Evolutionary conservation across 2,329 filamentous ascomycete species (phyloP).

Genomic region (Ophiostoma quercus): DNA sequence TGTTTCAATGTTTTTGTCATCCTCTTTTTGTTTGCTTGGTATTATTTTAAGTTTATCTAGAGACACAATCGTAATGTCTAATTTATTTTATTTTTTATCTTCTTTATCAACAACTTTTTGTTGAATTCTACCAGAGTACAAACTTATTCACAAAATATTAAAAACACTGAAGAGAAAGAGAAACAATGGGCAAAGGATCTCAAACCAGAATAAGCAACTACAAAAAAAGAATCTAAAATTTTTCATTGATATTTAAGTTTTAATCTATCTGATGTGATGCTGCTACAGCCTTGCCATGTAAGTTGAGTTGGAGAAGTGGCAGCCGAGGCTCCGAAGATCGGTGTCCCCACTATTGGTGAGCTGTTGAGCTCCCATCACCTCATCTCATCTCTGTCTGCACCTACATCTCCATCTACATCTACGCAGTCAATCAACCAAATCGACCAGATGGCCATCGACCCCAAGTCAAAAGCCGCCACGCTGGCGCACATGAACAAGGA

Average conservation of each 20-base stretch:
- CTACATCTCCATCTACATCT: too few relatives aligned
- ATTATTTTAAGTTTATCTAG: too few relatives aligned
- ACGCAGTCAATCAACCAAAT: too few relatives aligned
- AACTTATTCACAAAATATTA: not conserved
- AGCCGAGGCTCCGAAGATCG: not conserved
- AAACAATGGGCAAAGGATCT: too few relatives aligned
- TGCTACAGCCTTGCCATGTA: not conserved
- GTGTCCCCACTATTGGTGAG: not conserved
- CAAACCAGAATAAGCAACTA: not conserved
- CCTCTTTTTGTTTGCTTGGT: not conserved
- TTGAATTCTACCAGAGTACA: too few relatives aligned
- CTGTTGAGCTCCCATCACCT: not conserved
- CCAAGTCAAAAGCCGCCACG: constrained; percentile 37
- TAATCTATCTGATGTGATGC: not conserved
- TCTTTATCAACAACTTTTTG: too few relatives aligned
- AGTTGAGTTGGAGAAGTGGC: not conserved
- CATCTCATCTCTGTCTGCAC: too few relatives aligned
- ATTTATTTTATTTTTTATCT: too few relatives aligned
- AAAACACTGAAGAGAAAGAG: not conserved
- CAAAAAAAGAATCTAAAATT: not conserved
- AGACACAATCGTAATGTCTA: too few relatives aligned
- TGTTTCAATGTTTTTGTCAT: not conserved
- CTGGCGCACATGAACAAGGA: constrained; percentile 83
- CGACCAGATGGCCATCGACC: constrained; percentile 23
- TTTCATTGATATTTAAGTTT: too few relatives aligned